Percentiles rank a stretch among this genome's conserved stretches.
Conservation (phyloP, 495 filamentous ascomycete species). For the Schizothecium vesticola region DNA sequence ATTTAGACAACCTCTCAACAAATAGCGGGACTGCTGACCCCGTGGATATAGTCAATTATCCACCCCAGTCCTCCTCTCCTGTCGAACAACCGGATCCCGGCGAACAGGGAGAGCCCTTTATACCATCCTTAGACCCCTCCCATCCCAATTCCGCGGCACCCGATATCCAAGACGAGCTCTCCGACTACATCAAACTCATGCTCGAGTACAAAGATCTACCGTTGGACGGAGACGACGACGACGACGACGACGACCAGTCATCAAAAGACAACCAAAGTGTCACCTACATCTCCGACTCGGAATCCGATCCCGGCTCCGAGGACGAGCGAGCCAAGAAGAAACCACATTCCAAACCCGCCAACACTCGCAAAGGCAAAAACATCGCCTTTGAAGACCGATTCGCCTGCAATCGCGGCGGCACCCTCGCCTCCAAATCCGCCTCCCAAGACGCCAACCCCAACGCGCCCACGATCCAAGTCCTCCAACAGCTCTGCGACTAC, state of each 20-base stretch:
- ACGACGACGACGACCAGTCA: slow-evolving; percentile 29
- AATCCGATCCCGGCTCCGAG: slow-evolving; percentile 18
- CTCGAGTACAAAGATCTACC: slow-evolving; percentile 35
- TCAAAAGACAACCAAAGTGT: slow-evolving; percentile 4
- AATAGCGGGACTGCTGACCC: neutral
- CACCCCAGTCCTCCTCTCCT: neutral
- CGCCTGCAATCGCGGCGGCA: slow-evolving; percentile 40
- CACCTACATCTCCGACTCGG: slow-evolving; percentile 13
- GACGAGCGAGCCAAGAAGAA: slow-evolving; percentile 23
- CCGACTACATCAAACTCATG: slow-evolving; percentile 30
- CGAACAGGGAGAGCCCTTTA: neutral
- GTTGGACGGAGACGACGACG: slow-evolving; percentile 33
- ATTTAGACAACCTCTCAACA: neutral
- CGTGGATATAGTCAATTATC: neutral
- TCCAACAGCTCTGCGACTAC: slow-evolving; percentile 78
- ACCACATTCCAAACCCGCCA: neutral
- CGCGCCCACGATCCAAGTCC: slow-evolving; percentile 64
- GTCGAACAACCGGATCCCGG: neutral
- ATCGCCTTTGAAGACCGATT: slow-evolving; percentile 37
- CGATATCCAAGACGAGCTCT: slow-evolving; percentile 26
- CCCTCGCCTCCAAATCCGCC: slow-evolving; percentile 19
- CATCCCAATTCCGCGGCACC: neutral
- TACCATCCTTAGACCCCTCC: neutral
- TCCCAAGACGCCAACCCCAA: slow-evolving; percentile 51
- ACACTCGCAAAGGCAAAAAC: slow-evolving; percentile 12